A percentile compares a stretch with the other conserved stretches of the same genome.
phyloP scores from a whole-genome alignment of 179 eudicot species.

The Beta macrorhiza region DNA sequence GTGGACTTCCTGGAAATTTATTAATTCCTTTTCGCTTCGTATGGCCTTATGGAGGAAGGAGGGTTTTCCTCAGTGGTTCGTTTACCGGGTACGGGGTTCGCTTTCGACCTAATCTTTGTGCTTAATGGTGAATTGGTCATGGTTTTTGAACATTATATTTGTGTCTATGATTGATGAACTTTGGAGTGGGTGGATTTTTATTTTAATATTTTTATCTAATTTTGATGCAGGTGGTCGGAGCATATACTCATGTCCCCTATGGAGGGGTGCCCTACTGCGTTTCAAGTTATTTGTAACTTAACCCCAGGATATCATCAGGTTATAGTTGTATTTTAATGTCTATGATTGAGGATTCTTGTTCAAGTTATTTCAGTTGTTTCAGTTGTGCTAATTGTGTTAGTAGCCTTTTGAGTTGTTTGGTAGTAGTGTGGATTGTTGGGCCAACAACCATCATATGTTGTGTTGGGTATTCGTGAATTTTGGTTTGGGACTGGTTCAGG shows the following conservation, averaged over 20 bases:
- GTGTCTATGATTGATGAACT: not conserved
- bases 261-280: constrained; percentile 77
- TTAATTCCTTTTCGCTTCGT: constrained; percentile 62
- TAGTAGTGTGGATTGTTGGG: not conserved
- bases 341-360: not conserved
- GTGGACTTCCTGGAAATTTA: constrained; percentile 38
- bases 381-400: not conserved
- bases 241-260: constrained; percentile 73
- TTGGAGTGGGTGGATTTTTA: not conserved
- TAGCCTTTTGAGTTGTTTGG: not conserved
- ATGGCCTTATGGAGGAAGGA: constrained; percentile 87
- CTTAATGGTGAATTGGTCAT: constrained; percentile 9
- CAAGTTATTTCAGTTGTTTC: not conserved
- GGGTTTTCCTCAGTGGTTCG: constrained; percentile 73
- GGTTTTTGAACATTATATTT: not conserved
- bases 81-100: constrained; percentile 60
- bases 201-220: not conserved
- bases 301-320: constrained; percentile 87
- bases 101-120: not conserved
- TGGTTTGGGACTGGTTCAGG: not conserved
- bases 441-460: not conserved
- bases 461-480: not conserved
- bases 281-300: constrained; percentile 72
- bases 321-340: constrained; percentile 2
- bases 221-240: constrained; percentile 65